phyloP scores from a whole-genome alignment of 495 filamentous ascomycete genomes.

The Pyrenula aspistea region DNA sequence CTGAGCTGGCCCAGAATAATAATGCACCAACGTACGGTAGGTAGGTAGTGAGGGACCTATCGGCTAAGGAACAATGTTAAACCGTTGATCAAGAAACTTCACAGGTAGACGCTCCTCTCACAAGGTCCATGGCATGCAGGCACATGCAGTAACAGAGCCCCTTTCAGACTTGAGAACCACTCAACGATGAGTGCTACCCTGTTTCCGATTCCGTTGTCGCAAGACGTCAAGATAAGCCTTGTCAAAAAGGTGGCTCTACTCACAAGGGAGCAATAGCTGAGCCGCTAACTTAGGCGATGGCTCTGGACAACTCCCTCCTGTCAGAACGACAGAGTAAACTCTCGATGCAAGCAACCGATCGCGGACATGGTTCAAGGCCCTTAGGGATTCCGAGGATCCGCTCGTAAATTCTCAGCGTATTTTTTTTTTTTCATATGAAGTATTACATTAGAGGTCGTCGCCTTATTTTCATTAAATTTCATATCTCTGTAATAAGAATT shows the following conservation, averaged over 20 bases:
- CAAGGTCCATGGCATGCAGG: background rate
- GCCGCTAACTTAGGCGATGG: background rate
- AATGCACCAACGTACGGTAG: background rate
- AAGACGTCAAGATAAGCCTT: background rate
- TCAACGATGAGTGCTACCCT: background rate
- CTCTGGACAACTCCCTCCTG: background rate
- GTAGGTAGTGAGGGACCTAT: background rate
- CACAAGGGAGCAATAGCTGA: background rate
- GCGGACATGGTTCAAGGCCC: too few species aligned
- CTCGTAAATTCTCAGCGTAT: too few species aligned
- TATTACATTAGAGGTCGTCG: too few species aligned
- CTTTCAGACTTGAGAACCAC: background rate
- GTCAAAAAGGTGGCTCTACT: background rate
- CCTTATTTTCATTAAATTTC: too few species aligned
- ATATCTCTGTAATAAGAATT: too few species aligned
- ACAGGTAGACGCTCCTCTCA: background rate
- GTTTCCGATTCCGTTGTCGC: background rate
- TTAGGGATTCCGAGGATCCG: too few species aligned
- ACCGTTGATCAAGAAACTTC: background rate
- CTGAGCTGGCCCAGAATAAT: too few species aligned
- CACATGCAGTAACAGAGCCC: background rate
- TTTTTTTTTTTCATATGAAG: too few species aligned
- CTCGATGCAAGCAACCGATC: too few species aligned
- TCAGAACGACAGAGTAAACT: too few species aligned
- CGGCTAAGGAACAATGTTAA: background rate